phyloP scores from a whole-genome alignment of 345 rosid genomes.

The Turritis glabra region DNA sequence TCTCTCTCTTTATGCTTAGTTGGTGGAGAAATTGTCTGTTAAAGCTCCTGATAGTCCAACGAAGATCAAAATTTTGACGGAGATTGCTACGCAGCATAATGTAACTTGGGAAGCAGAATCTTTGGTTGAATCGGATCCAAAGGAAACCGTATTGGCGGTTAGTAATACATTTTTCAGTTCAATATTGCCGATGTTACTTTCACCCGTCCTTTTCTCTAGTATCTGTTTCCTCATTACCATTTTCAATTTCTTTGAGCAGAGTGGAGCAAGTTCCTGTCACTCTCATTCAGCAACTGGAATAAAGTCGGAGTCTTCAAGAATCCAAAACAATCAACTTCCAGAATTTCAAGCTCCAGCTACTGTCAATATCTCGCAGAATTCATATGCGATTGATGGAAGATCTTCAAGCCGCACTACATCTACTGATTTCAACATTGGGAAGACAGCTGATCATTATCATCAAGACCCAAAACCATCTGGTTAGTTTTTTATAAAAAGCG shows the following conservation, averaged over 20 bases:
- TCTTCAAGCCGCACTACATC: conserved; percentile 41
- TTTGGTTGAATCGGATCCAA: conserved; percentile 54
- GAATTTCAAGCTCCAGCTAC: conserved; percentile 40
- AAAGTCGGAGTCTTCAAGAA: conserved; percentile 42
- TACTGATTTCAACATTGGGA: conserved; percentile 25
- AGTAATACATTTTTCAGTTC: conserved; percentile 21
- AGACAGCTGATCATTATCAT: conserved; percentile 25
- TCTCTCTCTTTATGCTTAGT: conserved; percentile 40
- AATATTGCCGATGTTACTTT: background rate
- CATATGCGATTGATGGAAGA: conserved; percentile 39
- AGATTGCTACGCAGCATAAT: conserved; percentile 80
- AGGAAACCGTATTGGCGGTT: conserved; percentile 45
- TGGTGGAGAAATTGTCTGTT: conserved; percentile 80
- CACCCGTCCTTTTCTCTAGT: background rate
- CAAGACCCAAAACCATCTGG: conserved; percentile 44
- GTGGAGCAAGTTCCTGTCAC: conserved; percentile 56
- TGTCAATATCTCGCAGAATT: conserved; percentile 27
- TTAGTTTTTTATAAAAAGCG: conserved; percentile 19
- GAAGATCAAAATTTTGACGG: conserved; percentile 66
- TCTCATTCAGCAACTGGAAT: conserved; percentile 39
- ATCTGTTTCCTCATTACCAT: conserved; percentile 13
- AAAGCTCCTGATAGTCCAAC: conserved; percentile 84
- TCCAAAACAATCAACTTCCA: conserved; percentile 43
- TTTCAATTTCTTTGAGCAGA: conserved; percentile 48
- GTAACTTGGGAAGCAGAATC: conserved; percentile 72